Evolutionary conservation across 495 filamentous ascomycete genomes (phyloP).

Genomic region (Xylaria acuta): DNA sequence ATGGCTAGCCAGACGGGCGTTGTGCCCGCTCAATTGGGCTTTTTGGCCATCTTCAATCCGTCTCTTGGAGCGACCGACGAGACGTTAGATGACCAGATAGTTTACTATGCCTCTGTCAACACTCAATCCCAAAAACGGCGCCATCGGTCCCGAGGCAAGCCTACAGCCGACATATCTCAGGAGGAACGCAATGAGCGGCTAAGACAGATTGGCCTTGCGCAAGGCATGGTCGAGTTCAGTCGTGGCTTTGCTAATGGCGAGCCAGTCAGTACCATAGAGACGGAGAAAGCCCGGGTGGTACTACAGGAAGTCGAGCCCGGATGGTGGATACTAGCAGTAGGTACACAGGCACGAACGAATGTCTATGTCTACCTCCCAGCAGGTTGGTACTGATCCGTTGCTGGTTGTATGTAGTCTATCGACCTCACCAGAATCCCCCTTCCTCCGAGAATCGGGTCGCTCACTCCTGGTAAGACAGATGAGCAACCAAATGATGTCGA

Average conservation of each 20-base stretch:
- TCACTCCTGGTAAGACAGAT: constrained; percentile 29
- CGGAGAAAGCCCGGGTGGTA: constrained; percentile 82
- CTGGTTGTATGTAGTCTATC: constrained; percentile 61
- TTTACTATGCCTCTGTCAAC: constrained; percentile 82
- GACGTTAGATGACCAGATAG: constrained; percentile 85
- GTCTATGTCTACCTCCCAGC: constrained; percentile 12
- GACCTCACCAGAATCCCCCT: constrained; percentile 70
- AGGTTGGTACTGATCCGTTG: constrained; percentile 14
- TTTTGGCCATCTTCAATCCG: constrained; percentile 93
- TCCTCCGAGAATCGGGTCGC: constrained; percentile 40
- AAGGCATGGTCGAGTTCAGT: constrained; percentile 95
- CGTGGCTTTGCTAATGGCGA: constrained; percentile 81
- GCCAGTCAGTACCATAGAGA: constrained; percentile 85
- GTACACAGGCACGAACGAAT: constrained; percentile 27
- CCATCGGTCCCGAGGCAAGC: constrained; percentile 46
- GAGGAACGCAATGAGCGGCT: constrained; percentile 81
- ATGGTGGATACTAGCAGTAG: constrained; percentile 95
- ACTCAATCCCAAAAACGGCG: constrained; percentile 46
- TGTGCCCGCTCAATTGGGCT: constrained; percentile 84
- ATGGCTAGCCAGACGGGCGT: constrained; percentile 36
- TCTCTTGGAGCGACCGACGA: constrained; percentile 86
- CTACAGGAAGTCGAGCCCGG: constrained; percentile 78
- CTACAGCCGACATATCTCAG: constrained; percentile 49
- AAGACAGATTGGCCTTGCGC: constrained; percentile 93
- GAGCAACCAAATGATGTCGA: constrained; percentile 57